Evolutionary conservation across 2,329 filamentous ascomycete species (phyloP), one percentile per base, ranked within the genome.

Genomic region (Penicillium paneum): DNA sequence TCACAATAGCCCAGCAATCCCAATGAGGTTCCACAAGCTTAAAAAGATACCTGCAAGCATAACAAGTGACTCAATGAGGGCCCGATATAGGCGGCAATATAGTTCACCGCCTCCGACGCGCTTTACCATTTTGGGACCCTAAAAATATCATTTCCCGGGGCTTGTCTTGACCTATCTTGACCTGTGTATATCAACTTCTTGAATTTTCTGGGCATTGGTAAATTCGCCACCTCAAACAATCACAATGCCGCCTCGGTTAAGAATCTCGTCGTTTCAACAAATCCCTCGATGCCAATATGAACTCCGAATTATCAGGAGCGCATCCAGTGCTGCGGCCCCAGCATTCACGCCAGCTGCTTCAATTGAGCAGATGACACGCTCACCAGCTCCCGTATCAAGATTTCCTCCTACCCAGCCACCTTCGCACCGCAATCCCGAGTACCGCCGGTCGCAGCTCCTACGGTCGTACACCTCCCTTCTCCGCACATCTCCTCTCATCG

Each of bases 401-500:
- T 81, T 79, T 63, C 80, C 83, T 49, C 70, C 85, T 0, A 88
- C 85, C 1, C 91, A 97, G 74, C 93, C 92, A 3, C 91, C 90
- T 4, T 96, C 90, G 51, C 88, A 95, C 71, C 90, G 93, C 70
- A 88, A 87, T 19, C 84, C 92, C 43, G 89, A 96, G 70, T 88
- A 88, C 67, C 88, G 93, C 71, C 96, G 97, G 77, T 88, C 91
- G 15, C 94, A 99, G 75, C 81, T 97, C 19, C 83, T 88, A 62
- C 86, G 92, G 54, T 85, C 89, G 65, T 97, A 97, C 76, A 90
- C 92, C 48, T 94, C 92, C 43, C 79, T 96, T 57, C 84, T 97
- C 55, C 90, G 90, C 56, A 91, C 91, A 21, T 88, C 90, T 11
- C 91, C 92, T 38, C 75, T 97, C 57, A 87, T 96, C 63, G 82